Evolutionary conservation across 1,284 basidiomycete species (phyloP), one percentile per base, ranked within the genome.

Genomic region (Salmacisia buchloeana): DNA sequence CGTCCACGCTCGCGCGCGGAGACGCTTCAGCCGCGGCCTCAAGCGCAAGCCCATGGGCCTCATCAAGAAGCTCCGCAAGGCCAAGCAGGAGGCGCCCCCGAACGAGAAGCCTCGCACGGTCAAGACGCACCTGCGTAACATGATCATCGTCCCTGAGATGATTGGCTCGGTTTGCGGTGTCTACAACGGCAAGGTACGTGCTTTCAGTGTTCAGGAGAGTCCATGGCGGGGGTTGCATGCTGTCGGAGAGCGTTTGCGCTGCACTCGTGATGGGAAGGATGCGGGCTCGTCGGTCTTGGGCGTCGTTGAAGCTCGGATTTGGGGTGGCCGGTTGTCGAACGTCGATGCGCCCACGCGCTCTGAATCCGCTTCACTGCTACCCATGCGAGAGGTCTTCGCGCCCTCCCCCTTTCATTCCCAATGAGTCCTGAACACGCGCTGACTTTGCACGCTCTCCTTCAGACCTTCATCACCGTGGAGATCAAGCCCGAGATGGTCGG

Each of bases 71-170:
- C 86, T 99, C 74, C 91, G 96, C 82, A 97, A 96, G 84, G 92
- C 96, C 71, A 98, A 98, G 88, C 97, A 94, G 85, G 94, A 97
- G 83, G 92, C 93, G 49, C 90, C 86, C 67, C 91, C 94, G 78
- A 97, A 97, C 84, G 92, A 97, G 85, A 98, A 99, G 86, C 96
- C 96, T 69, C 86, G 91, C 62, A 90, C 93, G 75, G 93, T 99
- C 81, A 98, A 97, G 87, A 99, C 96, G 63, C 96, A 99, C 84
- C 86, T 98, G 75, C 92, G 94, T 81, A 89, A 98, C 85, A 98
- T 99, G 94, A 94, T 97, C 83, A 89, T 98, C 82, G 94, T 98
- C 69, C 96, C 94, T 63, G 94, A 99, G 86, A 98, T 99, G 96
- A 97, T 98, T 82, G 94, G 94, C 71, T 90, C 88, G 57, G 70